phyloP scores from a whole-genome alignment of 1,139 yeast species.

The Saccharomycopsis phalli region DNA sequence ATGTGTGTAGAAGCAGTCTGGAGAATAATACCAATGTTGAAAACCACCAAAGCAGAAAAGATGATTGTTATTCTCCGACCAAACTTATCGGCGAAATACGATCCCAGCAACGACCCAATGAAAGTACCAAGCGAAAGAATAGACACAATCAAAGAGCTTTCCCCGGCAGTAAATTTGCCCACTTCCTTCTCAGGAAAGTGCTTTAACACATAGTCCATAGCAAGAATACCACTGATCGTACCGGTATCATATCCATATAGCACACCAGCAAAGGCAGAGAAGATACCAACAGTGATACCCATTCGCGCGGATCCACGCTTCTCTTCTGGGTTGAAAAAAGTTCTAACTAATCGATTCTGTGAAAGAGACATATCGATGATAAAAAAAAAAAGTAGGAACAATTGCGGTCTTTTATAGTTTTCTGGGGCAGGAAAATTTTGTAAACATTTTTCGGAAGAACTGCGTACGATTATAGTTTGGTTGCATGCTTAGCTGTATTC shows the following conservation, averaged over 20 bases:
- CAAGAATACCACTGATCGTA: slow-evolving; percentile 49
- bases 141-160: slow-evolving; percentile 49
- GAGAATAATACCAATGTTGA: slow-evolving; percentile 50
- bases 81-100: slow-evolving; percentile 44
- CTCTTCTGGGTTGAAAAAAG: slow-evolving; percentile 26
- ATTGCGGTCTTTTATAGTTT: no score
- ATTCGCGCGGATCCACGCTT: slow-evolving; percentile 28
- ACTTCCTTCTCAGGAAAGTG: slow-evolving; percentile 29
- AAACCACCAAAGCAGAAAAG: slow-evolving; percentile 43
- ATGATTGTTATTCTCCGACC: slow-evolving; percentile 56
- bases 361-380: slow-evolving; percentile 22
- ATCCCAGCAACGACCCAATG: slow-evolving; percentile 50
- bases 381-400: not conserved
- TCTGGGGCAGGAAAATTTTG: no score
- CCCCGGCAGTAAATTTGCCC: slow-evolving; percentile 42
- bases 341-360: slow-evolving; percentile 21
- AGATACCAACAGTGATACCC: slow-evolving; percentile 29
- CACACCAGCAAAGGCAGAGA: slow-evolving; percentile 48
- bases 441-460: no score
- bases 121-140: slow-evolving; percentile 51
- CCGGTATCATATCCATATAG: slow-evolving; percentile 55
- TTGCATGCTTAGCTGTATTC: no score
- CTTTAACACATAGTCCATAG: slow-evolving; percentile 40
- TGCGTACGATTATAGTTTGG: no score
- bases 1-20: slow-evolving; percentile 50